phyloP scores from a whole-genome alignment of 495 filamentous ascomycete genomes.

The Margaritispora aquatica region DNA sequence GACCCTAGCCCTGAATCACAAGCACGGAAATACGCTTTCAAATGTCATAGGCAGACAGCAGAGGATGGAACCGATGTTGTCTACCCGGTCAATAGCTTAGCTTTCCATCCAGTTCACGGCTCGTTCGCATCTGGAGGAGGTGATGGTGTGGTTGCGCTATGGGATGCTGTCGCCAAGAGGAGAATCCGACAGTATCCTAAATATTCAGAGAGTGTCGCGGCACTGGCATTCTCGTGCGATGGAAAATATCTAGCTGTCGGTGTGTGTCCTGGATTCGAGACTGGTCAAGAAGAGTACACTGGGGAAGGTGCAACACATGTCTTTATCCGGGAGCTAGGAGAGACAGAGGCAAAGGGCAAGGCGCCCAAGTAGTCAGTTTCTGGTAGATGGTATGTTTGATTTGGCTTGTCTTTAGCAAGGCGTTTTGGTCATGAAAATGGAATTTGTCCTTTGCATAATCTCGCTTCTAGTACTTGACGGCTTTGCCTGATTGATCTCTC shows the following conservation, averaged over 20 bases:
- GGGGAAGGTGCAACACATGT: slow-evolving; percentile 68
- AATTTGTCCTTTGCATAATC: neutral
- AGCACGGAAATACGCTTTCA: slow-evolving; percentile 94
- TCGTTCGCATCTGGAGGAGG: slow-evolving; percentile 93
- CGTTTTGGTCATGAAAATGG: slow-evolving; percentile 9
- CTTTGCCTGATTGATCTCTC: too few relatives aligned
- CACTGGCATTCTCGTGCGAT: slow-evolving; percentile 68
- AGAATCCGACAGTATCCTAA: slow-evolving; percentile 86
- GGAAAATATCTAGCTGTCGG: slow-evolving; percentile 81
- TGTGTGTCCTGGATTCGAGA: slow-evolving; percentile 87
- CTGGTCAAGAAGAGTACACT: slow-evolving; percentile 70
- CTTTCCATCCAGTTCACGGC: slow-evolving; percentile 86
- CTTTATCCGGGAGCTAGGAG: slow-evolving; percentile 72
- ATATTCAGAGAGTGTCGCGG: slow-evolving; percentile 69
- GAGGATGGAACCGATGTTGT: slow-evolving; percentile 73
- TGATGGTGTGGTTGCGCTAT: slow-evolving; percentile 89
- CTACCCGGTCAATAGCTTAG: slow-evolving; percentile 89
- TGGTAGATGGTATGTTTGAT: slow-evolving; percentile 7
- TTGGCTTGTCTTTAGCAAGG: slow-evolving; percentile 20
- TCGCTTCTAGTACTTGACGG: too few relatives aligned
- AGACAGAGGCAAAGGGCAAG: slow-evolving; percentile 87
- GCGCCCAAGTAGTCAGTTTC: too few relatives aligned
- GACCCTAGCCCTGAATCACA: slow-evolving; percentile 79
- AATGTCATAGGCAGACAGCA: slow-evolving; percentile 75
- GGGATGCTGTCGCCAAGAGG: slow-evolving; percentile 90